Conservation (phyloP, 2,329 filamentous ascomycete species). For the Coniochaeta prunicola region DNA sequence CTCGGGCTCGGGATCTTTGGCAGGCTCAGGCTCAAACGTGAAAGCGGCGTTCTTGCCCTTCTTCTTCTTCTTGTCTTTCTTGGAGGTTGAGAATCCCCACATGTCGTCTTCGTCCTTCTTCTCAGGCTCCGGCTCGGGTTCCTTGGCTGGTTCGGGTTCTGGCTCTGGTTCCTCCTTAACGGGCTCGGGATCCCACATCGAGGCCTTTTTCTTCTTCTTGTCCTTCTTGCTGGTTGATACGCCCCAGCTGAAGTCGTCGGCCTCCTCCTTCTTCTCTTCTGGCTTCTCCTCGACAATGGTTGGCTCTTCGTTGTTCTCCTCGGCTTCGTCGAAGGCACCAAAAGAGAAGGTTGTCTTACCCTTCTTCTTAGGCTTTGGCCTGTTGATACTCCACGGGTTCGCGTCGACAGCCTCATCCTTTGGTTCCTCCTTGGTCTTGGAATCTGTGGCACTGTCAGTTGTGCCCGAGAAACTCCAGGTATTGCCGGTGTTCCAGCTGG, state of each 20-base stretch:
- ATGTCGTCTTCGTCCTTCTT: constrained; percentile 19
- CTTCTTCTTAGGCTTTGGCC: constrained; percentile 46
- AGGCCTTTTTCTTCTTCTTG: constrained; percentile 30
- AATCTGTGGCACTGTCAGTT: constrained; percentile 7
- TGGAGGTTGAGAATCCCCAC: constrained; percentile 20
- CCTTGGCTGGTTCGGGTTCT: constrained; percentile 13
- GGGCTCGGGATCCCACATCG: constrained; percentile 25
- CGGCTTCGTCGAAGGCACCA: constrained; percentile 32
- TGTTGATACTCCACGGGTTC: constrained; percentile 43
- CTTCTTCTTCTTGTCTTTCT: constrained; percentile 14
- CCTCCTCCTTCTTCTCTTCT: constrained; percentile 18
- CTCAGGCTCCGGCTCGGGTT: constrained; percentile 27
- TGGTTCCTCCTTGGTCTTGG: constrained; percentile 5
- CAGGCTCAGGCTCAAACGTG: constrained; percentile 6
- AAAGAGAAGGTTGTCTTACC: constrained; percentile 38
- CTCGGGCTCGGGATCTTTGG: constrained; percentile 5
- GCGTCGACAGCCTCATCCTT: constrained; percentile 31
- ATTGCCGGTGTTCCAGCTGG: constrained; percentile 48
- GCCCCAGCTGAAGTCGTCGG: constrained; percentile 18
- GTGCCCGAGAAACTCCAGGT: constrained; percentile 31
- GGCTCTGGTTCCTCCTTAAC: constrained; percentile 4
- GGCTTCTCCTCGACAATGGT: constrained; percentile 11
- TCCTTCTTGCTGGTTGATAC: constrained; percentile 21
- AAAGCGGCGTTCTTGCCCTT: constrained; percentile 7
- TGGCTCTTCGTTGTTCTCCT: constrained; percentile 24